phyloP scores from a whole-genome alignment of 805 yeast genomes.

The Middelhovenomyces tepae region DNA sequence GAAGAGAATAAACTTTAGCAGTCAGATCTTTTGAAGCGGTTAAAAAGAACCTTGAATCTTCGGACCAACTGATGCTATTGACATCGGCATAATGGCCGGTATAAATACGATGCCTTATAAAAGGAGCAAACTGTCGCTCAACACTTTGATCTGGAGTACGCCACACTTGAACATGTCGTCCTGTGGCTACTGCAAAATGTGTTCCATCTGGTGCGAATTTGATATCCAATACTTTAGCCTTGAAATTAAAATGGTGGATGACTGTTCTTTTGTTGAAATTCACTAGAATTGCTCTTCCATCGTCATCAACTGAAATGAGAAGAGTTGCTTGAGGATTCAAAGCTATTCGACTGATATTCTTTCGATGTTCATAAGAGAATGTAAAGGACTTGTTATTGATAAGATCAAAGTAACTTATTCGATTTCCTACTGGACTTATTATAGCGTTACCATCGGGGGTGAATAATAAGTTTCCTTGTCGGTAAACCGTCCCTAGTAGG shows the following conservation, averaged over 20 bases:
- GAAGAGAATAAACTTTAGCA: constrained; percentile 71
- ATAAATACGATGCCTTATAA: constrained; percentile 78
- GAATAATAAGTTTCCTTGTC: constrained; percentile 83
- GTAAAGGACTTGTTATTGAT: constrained; percentile 80
- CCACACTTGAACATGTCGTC: constrained; percentile 86
- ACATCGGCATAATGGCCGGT: constrained; percentile 90
- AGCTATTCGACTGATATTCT: constrained; percentile 70
- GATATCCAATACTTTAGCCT: constrained; percentile 62
- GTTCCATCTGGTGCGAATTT: constrained; percentile 85
- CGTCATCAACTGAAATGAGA: constrained; percentile 74
- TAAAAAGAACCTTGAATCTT: constrained; percentile 78
- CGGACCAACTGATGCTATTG: constrained; percentile 75
- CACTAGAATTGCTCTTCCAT: constrained; percentile 88
- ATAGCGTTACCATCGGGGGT: constrained; percentile 79
- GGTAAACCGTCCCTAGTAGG: constrained; percentile 86
- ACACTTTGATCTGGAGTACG: constrained; percentile 72
- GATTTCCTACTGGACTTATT: constrained; percentile 88
- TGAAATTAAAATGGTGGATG: constrained; percentile 89
- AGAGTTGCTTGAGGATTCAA: constrained; percentile 75
- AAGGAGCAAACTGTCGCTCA: constrained; percentile 93
- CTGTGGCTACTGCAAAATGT: constrained; percentile 77
- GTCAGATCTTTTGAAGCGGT: constrained; percentile 88
- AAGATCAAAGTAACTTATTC: constrained; percentile 83
- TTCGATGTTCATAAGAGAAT: constrained; percentile 86
- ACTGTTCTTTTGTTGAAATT: constrained; percentile 78